Base-by-base conservation (phyloP, 805 yeast genomes). In the Candida suzukii region DNA sequence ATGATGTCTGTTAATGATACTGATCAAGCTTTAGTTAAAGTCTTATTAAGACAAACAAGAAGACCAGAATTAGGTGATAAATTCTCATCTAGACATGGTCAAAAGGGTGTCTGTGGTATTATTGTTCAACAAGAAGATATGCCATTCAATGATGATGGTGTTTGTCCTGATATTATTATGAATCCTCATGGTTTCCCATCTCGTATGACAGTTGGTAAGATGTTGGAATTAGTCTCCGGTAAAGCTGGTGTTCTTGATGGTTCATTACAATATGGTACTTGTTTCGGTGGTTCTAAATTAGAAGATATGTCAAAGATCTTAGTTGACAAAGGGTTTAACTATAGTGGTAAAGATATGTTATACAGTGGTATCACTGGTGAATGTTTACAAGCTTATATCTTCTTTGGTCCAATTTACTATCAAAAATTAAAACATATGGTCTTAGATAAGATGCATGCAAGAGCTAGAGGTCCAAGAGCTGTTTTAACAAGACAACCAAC, bases 121-220 rank as follows among this genome's bases (percentile, higher is more conserved):
- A 93, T 91, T 61, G 97, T 91, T 5, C 88, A 88, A 52, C 98
- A 91, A 60, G 98, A 91, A 53, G 99, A 91, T 57, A 73, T 91
- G 73, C 99, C 99, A 13, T 91, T 91, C 65, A 87, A 81, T 58
- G 98, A 93, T 53, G 76, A 80, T 44, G 99, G 99, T 59, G 76
- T 93, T 21, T 71, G 78, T 3, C 99, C 99, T 0, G 99, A 91
- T 67, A 90, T 91, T 49, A 91, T 91, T 56, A 91, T 91, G 97
- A 91, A 91, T 58, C 99, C 99, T 2, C 99, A 91, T 63, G 99
- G 97, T 69, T 93, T 91, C 82, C 99, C 99, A 47, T 91, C 98
- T 28, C 95, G 99, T 76, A 93, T 93, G 99, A 93, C 99, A 31
- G 98, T 93, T 17, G 99, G 99, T 45, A 93, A 93, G 65, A 91